Evolutionary conservation across 2,329 filamentous ascomycete genomes (phyloP), one percentile per base, ranked within the genome.

Genomic region (Pseudonectria buxi): DNA sequence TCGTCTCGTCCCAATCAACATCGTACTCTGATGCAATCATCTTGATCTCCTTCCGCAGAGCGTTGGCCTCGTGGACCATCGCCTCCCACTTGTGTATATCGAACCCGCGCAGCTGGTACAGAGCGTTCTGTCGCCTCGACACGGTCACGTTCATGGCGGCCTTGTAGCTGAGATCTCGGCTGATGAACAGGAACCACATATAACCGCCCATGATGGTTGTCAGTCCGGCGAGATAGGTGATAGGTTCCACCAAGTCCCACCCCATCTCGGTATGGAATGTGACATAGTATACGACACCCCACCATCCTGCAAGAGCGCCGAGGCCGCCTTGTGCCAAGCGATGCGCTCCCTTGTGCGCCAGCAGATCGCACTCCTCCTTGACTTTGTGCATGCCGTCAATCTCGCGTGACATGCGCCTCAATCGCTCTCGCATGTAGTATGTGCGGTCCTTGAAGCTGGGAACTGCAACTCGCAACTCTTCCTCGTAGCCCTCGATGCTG

Each of bases 101-200:
- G 47, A 95, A 86, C 0, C 86, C 86, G 10, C 78, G 76, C 28
- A 72, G 66, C 47, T 83, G 72, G 57, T 95, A 95, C 10, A 95
- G 67, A 34, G 80, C 77, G 36, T 76, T 73, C 61, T 94, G 88
- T 5, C 88, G 75, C 25, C 79, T 73, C 26, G 78, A 86, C 26
- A 95, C 83, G 6, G 89, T 95, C 35, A 94, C 73, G 57, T 94
- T 89, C 65, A 95, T 78, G 18, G 89, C 87, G 3, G 82, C 82
- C 47, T 84, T 81, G 67, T 95, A 95, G 45, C 78, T 86, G 10
- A 94, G 80, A 61, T 95, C 88, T 14, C 85, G 78, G 63, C 89
- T 94, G 65, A 95, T 86, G 62, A 89, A 94, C 10, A 95, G 67
- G 58, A 95, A 95, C 86, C 87, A 95, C 35, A 94, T 69, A 54